Evolutionary conservation across 139 green algal species (phyloP), one percentile per base, ranked within the genome.

Genomic region (Chlamydomonas sp.): DNA sequence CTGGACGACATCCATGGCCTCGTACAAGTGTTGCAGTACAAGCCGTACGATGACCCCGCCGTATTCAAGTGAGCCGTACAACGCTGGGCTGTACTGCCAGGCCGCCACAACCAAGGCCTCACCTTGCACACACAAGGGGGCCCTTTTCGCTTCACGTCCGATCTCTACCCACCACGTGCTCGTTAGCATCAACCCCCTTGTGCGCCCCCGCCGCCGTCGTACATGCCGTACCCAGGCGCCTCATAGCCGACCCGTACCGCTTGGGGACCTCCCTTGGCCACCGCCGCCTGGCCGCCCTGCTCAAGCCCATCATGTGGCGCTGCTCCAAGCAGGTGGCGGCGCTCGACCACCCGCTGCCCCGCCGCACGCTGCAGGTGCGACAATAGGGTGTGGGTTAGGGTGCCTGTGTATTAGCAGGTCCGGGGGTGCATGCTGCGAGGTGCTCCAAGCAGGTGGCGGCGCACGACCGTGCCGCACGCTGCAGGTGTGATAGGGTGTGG

Each of bases 241-340:
- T 88, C 7, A 85, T 86, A 16, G 71, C 76, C 1, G 72, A 59
- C 17, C 85, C 69, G 60, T 89, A 90, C 78, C 63, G 62, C 12
- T 87, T 89, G 49, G 74, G 84, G 18, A 17, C 57, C 59, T 49
- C 63, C 18, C 89, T 90, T 64, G 66, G 79, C 3, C 88, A 83
- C 16, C 67, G 76, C 12, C 90, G 90, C 12, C 93, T 98, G 81
- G 72, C 63, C 3, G 66, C 85, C 7, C 84, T 94, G 83, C 79
- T 98, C 83, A 84, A 91, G 88, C 94, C 93, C 14, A 82, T 97
- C 82, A 96, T 96, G 94, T 97, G 95, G 88, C 92, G 96, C 79
- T 96, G 92, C 90, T 94, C 86, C 87, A 97, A 97, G 88, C 90
- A 86, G 0, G 90, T 88, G 8, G 89, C 91, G 49, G 84, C 80